A percentile compares a stretch with the other conserved stretches of the same genome.
Evolutionary conservation across 2,329 filamentous ascomycete species (phyloP).

Genomic region (Botrytis hyacinthi): DNA sequence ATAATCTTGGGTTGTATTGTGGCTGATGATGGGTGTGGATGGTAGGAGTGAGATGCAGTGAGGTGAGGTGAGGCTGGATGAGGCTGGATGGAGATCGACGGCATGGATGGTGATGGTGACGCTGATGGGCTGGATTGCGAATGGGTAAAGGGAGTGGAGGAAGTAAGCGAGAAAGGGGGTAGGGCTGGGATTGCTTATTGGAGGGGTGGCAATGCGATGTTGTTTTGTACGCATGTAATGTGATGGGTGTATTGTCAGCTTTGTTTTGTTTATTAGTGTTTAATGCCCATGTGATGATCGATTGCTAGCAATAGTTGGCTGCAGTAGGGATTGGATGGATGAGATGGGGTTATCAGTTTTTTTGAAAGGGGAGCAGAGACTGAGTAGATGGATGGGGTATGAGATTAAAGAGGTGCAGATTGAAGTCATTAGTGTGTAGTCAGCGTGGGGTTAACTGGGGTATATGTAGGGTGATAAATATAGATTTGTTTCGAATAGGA

Average conservation of each 20-base stretch:
- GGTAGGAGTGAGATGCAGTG: background rate
- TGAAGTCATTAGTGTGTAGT: background rate
- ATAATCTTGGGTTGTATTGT: background rate
- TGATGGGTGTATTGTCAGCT: background rate
- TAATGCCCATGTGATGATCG: background rate
- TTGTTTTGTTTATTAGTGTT: background rate
- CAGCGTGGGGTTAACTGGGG: constrained; percentile 7
- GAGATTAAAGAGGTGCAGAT: background rate
- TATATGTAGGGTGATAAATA: background rate
- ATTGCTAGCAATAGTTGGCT: background rate
- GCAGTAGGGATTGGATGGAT: background rate
- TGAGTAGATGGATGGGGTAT: background rate
- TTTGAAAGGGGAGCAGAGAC: background rate
- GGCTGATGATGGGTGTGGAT: background rate
- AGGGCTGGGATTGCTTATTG: background rate
- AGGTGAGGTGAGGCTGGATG: background rate
- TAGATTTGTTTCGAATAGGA: constrained; percentile 1
- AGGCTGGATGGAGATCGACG: background rate
- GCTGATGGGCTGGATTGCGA: background rate
- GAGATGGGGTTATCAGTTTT: background rate
- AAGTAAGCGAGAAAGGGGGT: background rate
- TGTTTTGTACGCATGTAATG: background rate
- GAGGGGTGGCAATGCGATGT: background rate
- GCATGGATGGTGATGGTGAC: background rate
- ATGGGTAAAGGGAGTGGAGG: background rate